These are phyloP conservation scores for Inga oerstediana DNA, from an alignment of 306 rosid genomes.

Conservation along the genomic window DNA sequence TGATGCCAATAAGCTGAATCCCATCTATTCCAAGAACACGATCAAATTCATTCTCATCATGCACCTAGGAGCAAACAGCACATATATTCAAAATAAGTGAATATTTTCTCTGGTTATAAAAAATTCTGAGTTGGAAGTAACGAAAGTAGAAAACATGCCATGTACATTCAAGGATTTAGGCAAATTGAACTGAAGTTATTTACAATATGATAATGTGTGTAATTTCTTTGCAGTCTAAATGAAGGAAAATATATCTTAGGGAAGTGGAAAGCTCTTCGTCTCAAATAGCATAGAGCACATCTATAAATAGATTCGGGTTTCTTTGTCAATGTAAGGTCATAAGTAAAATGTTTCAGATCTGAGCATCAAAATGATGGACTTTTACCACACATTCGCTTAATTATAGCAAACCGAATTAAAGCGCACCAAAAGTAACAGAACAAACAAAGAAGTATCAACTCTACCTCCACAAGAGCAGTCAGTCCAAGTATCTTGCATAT, in stretches of 20 bases:
- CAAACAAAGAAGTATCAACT: background rate
- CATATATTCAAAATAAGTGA: background rate
- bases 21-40: slow-evolving; percentile 93
- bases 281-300: background rate
- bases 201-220: background rate
- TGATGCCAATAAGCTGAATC: slow-evolving; percentile 89
- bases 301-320: background rate
- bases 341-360: background rate
- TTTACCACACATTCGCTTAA: background rate
- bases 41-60: slow-evolving; percentile 85
- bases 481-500: slow-evolving; percentile 89
- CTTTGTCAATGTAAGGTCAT: background rate
- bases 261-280: background rate
- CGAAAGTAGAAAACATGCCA: slow-evolving; percentile 2
- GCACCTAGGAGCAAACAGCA: slow-evolving; percentile 61
- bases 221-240: background rate
- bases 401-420: background rate
- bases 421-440: background rate
- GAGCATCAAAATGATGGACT: background rate
- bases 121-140: background rate
- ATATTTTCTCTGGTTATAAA: background rate
- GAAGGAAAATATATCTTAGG: background rate
- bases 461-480: slow-evolving; percentile 83
- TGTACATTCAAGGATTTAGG: background rate
- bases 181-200: background rate